Base-by-base conservation (phyloP, 306 rosid genomes). In the Gillenia trifoliata region DNA sequence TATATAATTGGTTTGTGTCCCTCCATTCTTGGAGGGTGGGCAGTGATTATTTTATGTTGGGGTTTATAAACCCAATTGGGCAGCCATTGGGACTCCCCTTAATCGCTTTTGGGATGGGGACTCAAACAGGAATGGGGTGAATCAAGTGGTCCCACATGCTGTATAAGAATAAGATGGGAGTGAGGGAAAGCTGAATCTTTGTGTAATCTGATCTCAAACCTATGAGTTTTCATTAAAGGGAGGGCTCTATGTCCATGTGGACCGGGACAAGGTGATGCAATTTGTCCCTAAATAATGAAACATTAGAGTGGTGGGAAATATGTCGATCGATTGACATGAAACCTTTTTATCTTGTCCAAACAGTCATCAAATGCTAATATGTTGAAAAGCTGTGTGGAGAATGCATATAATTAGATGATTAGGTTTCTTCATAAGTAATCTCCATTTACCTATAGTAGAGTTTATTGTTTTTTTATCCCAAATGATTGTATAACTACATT, bases 91-190 rank as follows among this genome's bases (percentile, higher is more conserved):
- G 74, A 19, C 33, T 54, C 22, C 13, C 49, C 20, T 52, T n/a
- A 8, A 12, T 6, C 49, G 23, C 33, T 54, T 52, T 47, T 26
- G 66, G 76, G 74, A 66, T 60, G 68, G 64, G 68, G 83, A 80
- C 71, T 28, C 75, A 78, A 76, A 55, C 29, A 62, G 60, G 38
- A 72, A 36, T 54, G 29, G 38, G 64, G 68, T 10, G 57, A 36
- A 64, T 56, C 57, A 64, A 73, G 57, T 60, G 89, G 86, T 17
- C 84, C 81, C 85, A 77, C 15, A 12, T 61, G 29, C 41, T 68
- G 57, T 64, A 72, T 52, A 40, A 73, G 47, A 52, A 64, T 43
- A 57, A 66, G 80, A 47, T 76, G 66, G 67, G 54, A 79, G 34
- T 76, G 64, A 74, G 17, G 76, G 70, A 68, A 73, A 34, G 57